Conservation (phyloP, 169 alveolate genomes). For the Plasmodium chabaudi region DNA sequence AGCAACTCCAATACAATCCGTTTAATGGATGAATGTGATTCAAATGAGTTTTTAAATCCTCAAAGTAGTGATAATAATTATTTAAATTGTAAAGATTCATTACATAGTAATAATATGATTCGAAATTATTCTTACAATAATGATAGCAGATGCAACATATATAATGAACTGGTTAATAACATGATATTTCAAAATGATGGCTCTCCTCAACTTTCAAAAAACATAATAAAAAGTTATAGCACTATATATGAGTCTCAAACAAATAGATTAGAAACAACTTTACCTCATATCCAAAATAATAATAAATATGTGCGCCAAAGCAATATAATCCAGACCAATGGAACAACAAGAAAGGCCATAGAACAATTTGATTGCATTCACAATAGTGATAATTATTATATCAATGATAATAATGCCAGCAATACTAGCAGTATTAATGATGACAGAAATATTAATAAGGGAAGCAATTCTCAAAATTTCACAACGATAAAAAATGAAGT, state of each 20-base stretch:
- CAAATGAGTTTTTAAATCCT: no score
- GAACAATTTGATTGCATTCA: background rate
- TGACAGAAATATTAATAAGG: background rate
- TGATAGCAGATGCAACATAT: background rate
- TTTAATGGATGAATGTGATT: no score
- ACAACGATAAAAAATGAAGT: constrained; percentile 16
- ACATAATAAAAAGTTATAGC: constrained; percentile 11
- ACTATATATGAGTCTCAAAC: background rate
- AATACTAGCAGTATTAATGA: background rate
- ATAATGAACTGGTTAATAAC: background rate
- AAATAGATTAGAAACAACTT: background rate
- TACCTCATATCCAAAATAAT: constrained; percentile 1
- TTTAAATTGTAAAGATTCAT: no score
- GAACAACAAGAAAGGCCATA: background rate
- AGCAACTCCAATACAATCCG: background rate
- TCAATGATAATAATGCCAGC: background rate
- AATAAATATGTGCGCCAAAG: background rate
- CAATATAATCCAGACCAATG: background rate
- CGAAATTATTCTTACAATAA: background rate
- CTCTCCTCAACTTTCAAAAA: background rate
- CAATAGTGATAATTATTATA: background rate
- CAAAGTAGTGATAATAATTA: no score
- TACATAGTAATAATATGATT: no score
- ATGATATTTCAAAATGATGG: background rate
- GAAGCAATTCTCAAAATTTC: background rate